phyloP scores from a whole-genome alignment of 2,329 filamentous ascomycete genomes.

The Stromatinia cepivora region DNA sequence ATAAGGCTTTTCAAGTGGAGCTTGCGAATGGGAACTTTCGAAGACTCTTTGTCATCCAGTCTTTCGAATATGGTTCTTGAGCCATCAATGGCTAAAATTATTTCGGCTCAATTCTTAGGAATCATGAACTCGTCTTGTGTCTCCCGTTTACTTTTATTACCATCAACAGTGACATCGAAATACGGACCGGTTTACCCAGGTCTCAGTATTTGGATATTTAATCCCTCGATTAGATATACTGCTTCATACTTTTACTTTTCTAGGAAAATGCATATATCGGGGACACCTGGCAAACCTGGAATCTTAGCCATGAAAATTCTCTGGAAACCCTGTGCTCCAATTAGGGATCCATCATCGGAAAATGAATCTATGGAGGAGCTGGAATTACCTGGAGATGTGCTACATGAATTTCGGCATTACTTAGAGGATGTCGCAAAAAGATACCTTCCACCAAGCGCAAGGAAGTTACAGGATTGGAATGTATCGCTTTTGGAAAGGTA shows the following conservation, averaged over 20 bases:
- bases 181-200: not conserved
- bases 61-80: not conserved
- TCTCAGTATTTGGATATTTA: conserved; percentile 12
- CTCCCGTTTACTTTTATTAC: conserved; percentile 17
- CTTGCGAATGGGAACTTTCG: conserved; percentile 11
- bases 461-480: conserved; percentile 64
- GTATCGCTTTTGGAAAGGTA: conserved; percentile 62
- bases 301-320: conserved; percentile 38
- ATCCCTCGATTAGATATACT: conserved; percentile 15
- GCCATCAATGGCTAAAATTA: conserved; percentile 28
- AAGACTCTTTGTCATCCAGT: not conserved
- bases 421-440: conserved; percentile 46
- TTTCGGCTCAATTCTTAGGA: conserved; percentile 28
- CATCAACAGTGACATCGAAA: not conserved
- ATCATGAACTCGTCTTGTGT: conserved; percentile 24
- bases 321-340: conserved; percentile 28
- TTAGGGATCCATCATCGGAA: conserved; percentile 28
- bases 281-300: not conserved
- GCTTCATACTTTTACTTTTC: not conserved
- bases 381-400: conserved; percentile 52
- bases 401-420: conserved; percentile 45
- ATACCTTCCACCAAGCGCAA: conserved; percentile 56
- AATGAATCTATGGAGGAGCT: conserved; percentile 53
- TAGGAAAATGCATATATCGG: not conserved
- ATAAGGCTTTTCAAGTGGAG: conserved; percentile 38